Evolutionary conservation across 805 yeast species (phyloP).

Genomic region (Metschnikowia similis): DNA sequence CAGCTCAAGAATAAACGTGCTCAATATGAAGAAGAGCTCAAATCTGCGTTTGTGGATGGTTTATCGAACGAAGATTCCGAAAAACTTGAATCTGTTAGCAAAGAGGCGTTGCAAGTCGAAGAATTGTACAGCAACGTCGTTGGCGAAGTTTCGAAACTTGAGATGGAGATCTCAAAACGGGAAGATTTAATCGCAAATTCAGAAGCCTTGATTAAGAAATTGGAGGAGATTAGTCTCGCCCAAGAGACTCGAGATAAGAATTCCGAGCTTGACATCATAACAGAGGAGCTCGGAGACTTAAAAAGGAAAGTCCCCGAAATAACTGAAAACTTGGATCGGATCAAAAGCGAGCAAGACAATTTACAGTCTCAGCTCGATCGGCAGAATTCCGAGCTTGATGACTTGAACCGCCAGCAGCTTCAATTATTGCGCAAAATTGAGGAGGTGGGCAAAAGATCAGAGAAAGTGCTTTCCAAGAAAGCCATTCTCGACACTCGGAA

Average conservation of each 20-base stretch:
- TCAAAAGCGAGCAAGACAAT: slow-evolving; percentile 21
- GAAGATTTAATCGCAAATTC: slow-evolving; percentile 8
- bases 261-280: slow-evolving; percentile 23
- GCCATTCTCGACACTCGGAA: slow-evolving; percentile 55
- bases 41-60: slow-evolving; percentile 49
- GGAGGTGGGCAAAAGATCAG: slow-evolving; percentile 57
- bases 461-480: slow-evolving; percentile 59
- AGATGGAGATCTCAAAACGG: slow-evolving; percentile 33
- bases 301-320: slow-evolving; percentile 20
- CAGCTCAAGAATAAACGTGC: slow-evolving; percentile 29
- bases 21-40: slow-evolving; percentile 47
- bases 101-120: slow-evolving; percentile 36
- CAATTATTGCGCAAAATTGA: slow-evolving; percentile 53
- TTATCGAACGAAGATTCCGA: slow-evolving; percentile 48
- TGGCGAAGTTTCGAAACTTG: slow-evolving; percentile 39
- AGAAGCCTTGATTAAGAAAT: slow-evolving; percentile 9
- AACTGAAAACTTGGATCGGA: slow-evolving; percentile 21
- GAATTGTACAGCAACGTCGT: slow-evolving; percentile 37
- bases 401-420: slow-evolving; percentile 56
- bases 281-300: slow-evolving; percentile 25
- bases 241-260: slow-evolving; percentile 10
- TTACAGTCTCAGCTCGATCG: slow-evolving; percentile 23
- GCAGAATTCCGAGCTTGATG: slow-evolving; percentile 39
- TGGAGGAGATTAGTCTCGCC: slow-evolving; percentile 5
- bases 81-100: slow-evolving; percentile 33